A percentile compares a stretch with the other conserved stretches of the same genome.
Evolutionary conservation across 2,329 filamentous ascomycete genomes (phyloP).

Genomic region (Aureobasidium namibiae): DNA sequence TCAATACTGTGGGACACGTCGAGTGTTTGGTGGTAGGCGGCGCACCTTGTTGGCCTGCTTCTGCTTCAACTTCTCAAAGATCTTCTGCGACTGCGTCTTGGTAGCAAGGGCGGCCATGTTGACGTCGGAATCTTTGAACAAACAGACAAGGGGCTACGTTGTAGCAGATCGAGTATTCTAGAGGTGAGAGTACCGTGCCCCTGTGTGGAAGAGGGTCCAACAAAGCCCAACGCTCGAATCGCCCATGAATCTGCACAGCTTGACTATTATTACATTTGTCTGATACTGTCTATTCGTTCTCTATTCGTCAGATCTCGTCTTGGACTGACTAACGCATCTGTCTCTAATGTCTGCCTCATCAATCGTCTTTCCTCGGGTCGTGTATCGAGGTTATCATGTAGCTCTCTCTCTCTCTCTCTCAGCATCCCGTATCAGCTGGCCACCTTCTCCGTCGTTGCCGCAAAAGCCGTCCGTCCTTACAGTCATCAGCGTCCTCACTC

Average conservation of each 20-base stretch:
- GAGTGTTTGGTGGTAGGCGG: not conserved
- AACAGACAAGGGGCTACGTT: not conserved
- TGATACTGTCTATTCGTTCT: not conserved
- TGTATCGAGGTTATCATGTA: not conserved
- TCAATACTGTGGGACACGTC: constrained; percentile 5
- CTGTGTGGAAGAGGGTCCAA: constrained; percentile 6
- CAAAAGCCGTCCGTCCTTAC: not conserved
- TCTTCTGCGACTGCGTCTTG: constrained; percentile 91
- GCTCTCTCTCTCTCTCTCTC: no score
- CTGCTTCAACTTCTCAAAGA: constrained; percentile 94
- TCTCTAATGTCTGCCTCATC: no score
- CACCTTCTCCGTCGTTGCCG: not conserved
- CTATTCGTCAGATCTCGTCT: not conserved
- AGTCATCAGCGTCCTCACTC: not conserved
- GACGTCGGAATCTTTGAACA: not conserved
- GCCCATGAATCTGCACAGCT: not conserved
- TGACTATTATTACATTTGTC: not conserved
- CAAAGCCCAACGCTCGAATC: no score
- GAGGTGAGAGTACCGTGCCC: not conserved
- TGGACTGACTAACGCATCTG: no score
- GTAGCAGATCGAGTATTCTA: not conserved
- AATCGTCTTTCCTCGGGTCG: no score
- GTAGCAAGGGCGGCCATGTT: constrained; percentile 57
- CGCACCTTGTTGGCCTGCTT: constrained; percentile 89
- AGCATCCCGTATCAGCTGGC: not conserved